phyloP scores from a whole-genome alignment of 257 asterid genomes.

The Fraxinus americana region DNA sequence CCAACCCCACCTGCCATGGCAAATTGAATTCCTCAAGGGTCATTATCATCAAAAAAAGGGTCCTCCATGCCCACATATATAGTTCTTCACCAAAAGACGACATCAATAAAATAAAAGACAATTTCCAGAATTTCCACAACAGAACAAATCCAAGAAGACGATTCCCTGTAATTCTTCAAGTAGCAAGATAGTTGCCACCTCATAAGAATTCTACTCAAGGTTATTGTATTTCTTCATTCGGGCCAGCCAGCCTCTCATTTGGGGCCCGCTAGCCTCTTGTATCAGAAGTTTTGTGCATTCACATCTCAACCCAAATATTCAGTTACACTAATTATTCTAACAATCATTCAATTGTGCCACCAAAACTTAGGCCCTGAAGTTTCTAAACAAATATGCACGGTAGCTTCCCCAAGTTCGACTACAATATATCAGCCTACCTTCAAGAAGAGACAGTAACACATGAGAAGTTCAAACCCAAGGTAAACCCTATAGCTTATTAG shows the following conservation, averaged over 20 bases:
- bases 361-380: neutral
- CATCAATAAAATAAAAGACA: neutral
- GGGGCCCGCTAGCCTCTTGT: neutral
- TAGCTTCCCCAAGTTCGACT: neutral
- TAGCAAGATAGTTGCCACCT: neutral
- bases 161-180: neutral
- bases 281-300: neutral
- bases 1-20: neutral
- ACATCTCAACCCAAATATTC: neutral
- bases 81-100: neutral
- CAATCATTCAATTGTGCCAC: neutral
- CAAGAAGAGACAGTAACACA: neutral
- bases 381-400: neutral
- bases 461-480: neutral
- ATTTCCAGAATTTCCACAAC: neutral
- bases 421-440: neutral
- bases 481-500: neutral
- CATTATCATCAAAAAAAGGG: neutral
- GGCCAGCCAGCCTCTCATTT: neutral
- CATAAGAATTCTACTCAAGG: neutral
- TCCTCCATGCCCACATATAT: neutral
- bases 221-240: neutral
- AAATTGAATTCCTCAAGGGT: neutral
- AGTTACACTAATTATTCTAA: neutral
- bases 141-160: neutral